Percentiles rank a stretch among this genome's conserved stretches.
phyloP scores from a whole-genome alignment of 176 grass and related monocot genomes.

The Triticum timopheevii region DNA sequence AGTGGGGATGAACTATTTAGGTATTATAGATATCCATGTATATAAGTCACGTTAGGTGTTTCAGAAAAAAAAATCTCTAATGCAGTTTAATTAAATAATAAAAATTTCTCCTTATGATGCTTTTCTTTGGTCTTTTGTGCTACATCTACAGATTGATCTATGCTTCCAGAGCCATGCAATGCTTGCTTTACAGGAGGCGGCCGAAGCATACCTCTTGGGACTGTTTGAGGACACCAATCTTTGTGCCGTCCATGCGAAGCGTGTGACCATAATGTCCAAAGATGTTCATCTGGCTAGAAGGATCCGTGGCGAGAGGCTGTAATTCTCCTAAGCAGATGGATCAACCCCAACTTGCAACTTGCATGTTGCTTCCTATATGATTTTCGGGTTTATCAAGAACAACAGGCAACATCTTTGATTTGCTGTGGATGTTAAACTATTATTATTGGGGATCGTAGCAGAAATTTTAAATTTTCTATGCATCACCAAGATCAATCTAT shows the following conservation, averaged over 20 bases:
- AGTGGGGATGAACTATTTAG: too few relatives aligned
- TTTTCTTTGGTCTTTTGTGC: not conserved
- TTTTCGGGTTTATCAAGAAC: not conserved
- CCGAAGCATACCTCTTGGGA: conserved; percentile 34
- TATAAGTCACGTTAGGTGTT: not conserved
- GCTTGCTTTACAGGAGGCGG: conserved; percentile 26
- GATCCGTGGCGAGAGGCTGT: conserved; percentile 20
- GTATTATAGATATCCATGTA: not conserved
- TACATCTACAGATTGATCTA: conserved; percentile 17
- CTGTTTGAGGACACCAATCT: conserved; percentile 37
- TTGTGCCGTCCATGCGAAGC: conserved; percentile 33
- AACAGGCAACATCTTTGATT: too few relatives aligned
- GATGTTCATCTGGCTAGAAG: not conserved
- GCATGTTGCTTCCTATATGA: not conserved
- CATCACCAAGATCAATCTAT: too few relatives aligned
- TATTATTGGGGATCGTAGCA: too few relatives aligned
- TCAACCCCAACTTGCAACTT: not conserved
- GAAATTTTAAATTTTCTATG: too few relatives aligned
- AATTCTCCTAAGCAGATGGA: not conserved
- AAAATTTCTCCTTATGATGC: not conserved
- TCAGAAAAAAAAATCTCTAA: not conserved
- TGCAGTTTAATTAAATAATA: not conserved
- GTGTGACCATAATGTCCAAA: conserved; percentile 38
- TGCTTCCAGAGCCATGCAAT: not conserved
- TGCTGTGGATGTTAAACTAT: not conserved